Evolutionary conservation across 1,139 yeast species (phyloP).

Genomic region (Hansenula sp.): DNA sequence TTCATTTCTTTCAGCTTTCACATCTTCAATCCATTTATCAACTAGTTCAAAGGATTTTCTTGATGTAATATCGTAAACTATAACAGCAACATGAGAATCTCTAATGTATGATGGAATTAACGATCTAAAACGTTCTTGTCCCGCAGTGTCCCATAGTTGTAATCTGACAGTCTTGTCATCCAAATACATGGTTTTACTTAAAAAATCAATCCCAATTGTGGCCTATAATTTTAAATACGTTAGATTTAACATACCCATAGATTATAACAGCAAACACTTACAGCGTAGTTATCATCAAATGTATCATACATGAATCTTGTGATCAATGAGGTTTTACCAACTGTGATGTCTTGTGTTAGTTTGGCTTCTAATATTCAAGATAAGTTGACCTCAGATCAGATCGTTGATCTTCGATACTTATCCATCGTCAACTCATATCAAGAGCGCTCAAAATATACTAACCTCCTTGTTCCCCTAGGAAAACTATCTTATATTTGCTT

Average conservation of each 20-base stretch:
- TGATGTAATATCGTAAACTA: conserved; percentile 90
- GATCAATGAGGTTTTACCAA: conserved; percentile 92
- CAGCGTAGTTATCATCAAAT: conserved; percentile 89
- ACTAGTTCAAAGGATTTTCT: conserved; percentile 76
- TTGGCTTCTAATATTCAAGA: too few relatives aligned
- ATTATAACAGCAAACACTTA: conserved; percentile 7
- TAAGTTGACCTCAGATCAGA: too few relatives aligned
- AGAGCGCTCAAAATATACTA: conserved; percentile 3
- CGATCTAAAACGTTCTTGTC: conserved; percentile 96
- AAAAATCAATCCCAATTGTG: conserved; percentile 93
- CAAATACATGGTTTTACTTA: conserved; percentile 80
- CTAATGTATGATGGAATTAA: conserved; percentile 92
- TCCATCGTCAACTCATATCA: too few relatives aligned
- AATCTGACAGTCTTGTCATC: conserved; percentile 70
- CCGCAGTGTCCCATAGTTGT: conserved; percentile 98
- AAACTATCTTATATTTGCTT: conserved; percentile 84
- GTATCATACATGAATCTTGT: conserved; percentile 98
- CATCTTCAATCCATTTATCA: conserved; percentile 82
- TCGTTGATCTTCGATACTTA: conserved; percentile 2
- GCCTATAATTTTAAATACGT: conserved; percentile 43
- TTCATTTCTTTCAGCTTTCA: conserved; percentile 68
- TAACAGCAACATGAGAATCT: conserved; percentile 95
- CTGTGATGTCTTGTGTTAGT: conserved; percentile 27
- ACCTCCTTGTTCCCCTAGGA: conserved; percentile 93
- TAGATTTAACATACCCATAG: neutral